Percentiles rank a stretch among this genome's conserved stretches.
phyloP scores from a whole-genome alignment of 2,329 filamentous ascomycete species.

The Lachnum nothofagi region DNA sequence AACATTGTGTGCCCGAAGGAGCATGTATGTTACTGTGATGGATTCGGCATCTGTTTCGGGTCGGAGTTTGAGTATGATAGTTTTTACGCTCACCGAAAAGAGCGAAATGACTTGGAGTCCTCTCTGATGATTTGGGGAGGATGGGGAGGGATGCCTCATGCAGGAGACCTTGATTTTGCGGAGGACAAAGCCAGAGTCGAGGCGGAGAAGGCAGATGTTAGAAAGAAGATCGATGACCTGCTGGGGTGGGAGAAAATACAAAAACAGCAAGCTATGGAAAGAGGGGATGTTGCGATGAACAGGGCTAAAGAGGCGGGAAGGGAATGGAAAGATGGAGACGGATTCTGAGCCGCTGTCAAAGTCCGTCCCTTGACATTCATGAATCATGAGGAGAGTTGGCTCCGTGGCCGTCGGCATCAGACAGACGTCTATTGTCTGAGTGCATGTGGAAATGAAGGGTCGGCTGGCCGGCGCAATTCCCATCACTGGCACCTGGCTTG shows the following conservation, averaged over 20 bases:
- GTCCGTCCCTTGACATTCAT: too few species aligned
- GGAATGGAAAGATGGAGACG: slow-evolving; percentile 22
- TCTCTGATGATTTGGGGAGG: slow-evolving; percentile 7
- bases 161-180: too few species aligned
- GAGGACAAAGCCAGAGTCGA: slow-evolving; percentile 1
- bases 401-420: too few species aligned
- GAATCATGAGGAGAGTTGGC: too few species aligned
- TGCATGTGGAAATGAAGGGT: too few species aligned
- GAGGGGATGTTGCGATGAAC: slow-evolving; percentile 20
- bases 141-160: slow-evolving; percentile 1
- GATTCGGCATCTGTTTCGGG: slow-evolving; percentile 32
- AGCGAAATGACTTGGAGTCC: slow-evolving; percentile 10
- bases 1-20: slow-evolving; percentile 26
- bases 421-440: too few species aligned
- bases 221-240: slow-evolving; percentile 13
- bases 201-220: slow-evolving; percentile 10
- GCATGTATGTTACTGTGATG: slow-evolving; percentile 31
- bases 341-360: slow-evolving; percentile 12
- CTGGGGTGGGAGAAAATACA: slow-evolving; percentile 13
- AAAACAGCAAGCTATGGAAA: slow-evolving; percentile 18
- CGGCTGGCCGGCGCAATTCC: too few species aligned
- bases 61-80: slow-evolving; percentile 21
- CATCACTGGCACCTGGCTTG: too few species aligned
- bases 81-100: slow-evolving; percentile 6
- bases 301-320: slow-evolving; percentile 22